These are phyloP conservation scores for Melaleuca quinquenervia DNA, from an alignment of 345 rosid species.

Conservation along the genomic window DNA sequence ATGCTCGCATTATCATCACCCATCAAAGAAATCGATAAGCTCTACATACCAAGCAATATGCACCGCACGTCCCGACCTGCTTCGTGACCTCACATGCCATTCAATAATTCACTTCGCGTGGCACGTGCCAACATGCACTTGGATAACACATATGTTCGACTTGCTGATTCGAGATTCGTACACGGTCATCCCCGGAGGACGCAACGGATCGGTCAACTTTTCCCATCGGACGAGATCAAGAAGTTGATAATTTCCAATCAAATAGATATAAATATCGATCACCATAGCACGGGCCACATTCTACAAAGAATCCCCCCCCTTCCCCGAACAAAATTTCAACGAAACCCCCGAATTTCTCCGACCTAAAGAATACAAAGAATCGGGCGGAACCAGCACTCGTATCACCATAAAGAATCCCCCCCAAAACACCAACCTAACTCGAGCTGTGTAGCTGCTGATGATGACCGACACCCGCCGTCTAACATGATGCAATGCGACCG, in stretches of 20 bases:
- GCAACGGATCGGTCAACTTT: background rate
- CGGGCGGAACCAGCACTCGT: background rate
- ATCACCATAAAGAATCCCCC: background rate
- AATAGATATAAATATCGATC: background rate
- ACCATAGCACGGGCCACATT: background rate
- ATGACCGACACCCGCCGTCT: background rate
- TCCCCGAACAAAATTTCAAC: background rate
- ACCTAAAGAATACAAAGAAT: background rate
- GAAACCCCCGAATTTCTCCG: background rate
- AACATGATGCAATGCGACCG: background rate
- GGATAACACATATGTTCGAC: background rate
- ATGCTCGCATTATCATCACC: background rate
- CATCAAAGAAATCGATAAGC: background rate
- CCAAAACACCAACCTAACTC: background rate
- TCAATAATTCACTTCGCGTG: background rate
- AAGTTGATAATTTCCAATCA: background rate
- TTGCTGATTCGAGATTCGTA: background rate
- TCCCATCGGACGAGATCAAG: background rate
- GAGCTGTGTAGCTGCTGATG: background rate
- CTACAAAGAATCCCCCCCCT: background rate
- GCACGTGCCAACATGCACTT: background rate
- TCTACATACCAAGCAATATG: background rate
- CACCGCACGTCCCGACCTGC: background rate
- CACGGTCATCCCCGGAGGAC: too few relatives aligned
- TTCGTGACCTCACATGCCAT: background rate